These are phyloP conservation scores for Pichia sp. DNA, from an alignment of 1,139 yeast genomes.

Conservation along the genomic window DNA sequence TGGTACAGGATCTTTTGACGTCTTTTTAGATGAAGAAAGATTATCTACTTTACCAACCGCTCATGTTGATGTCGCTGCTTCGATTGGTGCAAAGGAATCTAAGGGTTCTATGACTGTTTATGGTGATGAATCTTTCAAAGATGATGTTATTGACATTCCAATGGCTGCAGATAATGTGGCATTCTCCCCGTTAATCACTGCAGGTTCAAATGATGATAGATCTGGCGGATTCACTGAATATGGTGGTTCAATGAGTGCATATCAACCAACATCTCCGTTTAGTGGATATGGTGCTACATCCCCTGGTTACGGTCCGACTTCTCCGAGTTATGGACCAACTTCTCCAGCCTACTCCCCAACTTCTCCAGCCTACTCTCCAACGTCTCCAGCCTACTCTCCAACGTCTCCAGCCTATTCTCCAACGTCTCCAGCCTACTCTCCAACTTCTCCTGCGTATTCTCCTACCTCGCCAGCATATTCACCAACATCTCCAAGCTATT, in stretches of 20 bases:
- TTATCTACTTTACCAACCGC: conserved; percentile 61
- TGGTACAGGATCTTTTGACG: conserved; percentile 98
- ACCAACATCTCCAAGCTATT: conserved; percentile 57
- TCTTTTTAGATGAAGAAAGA: conserved; percentile 87
- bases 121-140: conserved; percentile 65
- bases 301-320: conserved; percentile 49
- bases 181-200: conserved; percentile 87
- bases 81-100: conserved; percentile 27
- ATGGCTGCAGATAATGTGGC: conserved; percentile 76
- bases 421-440: conserved; percentile 41
- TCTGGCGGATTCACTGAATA: conserved; percentile 90
- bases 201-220: conserved; percentile 64
- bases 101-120: conserved; percentile 97
- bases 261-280: conserved; percentile 57
- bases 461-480: conserved; percentile 41
- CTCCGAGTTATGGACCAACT: conserved; percentile 47
- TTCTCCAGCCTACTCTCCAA: conserved; percentile 37
- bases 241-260: conserved; percentile 51
- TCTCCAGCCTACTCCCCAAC: conserved; percentile 47
- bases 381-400: conserved; percentile 42
- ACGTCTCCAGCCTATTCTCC: conserved; percentile 40
- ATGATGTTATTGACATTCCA: conserved; percentile 69
- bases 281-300: conserved; percentile 51
- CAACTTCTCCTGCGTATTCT: conserved; percentile 41
- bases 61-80: conserved; percentile 30